Conservation (phyloP, 768 basidiomycete genomes). For the Lactarius trivialis region DNA sequence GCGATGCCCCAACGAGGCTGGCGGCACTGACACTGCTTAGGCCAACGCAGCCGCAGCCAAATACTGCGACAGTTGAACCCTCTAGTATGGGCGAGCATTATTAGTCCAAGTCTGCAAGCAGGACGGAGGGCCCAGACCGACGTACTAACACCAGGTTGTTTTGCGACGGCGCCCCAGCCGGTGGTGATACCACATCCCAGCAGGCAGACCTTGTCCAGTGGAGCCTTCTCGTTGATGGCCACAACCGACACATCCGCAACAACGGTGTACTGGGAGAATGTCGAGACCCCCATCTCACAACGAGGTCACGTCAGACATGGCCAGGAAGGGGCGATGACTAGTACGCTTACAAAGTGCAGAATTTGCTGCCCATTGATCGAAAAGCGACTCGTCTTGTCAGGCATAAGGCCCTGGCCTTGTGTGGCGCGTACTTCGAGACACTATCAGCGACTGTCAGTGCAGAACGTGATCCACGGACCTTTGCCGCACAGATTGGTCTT, state of each 20-base stretch:
- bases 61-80: slow-evolving; percentile 86
- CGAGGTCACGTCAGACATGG: neutral
- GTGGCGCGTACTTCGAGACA: slow-evolving; percentile 68
- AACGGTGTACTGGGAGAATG: slow-evolving; percentile 99
- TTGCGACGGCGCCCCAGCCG: slow-evolving; percentile 94
- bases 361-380: slow-evolving; percentile 80
- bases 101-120: neutral
- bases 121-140: slow-evolving; percentile 12
- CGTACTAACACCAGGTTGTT: slow-evolving; percentile 81
- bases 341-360: slow-evolving; percentile 80
- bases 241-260: slow-evolving; percentile 97
- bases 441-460: neutral
- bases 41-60: slow-evolving; percentile 95
- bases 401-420: slow-evolving; percentile 93
- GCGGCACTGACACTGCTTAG: slow-evolving; percentile 87
- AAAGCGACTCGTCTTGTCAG: slow-evolving; percentile 85
- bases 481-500: slow-evolving; percentile 98
- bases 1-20: slow-evolving; percentile 66
- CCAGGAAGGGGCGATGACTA: neutral
- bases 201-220: slow-evolving; percentile 93
- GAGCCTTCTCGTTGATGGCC: slow-evolving; percentile 76
- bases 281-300: slow-evolving; percentile 91
- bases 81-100: slow-evolving; percentile 39
- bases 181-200: slow-evolving; percentile 96
- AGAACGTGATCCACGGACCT: slow-evolving; percentile 41